These are phyloP conservation scores for Otatea glauca DNA, from an alignment of 176 grass and related monocot species.

Conservation along the genomic window DNA sequence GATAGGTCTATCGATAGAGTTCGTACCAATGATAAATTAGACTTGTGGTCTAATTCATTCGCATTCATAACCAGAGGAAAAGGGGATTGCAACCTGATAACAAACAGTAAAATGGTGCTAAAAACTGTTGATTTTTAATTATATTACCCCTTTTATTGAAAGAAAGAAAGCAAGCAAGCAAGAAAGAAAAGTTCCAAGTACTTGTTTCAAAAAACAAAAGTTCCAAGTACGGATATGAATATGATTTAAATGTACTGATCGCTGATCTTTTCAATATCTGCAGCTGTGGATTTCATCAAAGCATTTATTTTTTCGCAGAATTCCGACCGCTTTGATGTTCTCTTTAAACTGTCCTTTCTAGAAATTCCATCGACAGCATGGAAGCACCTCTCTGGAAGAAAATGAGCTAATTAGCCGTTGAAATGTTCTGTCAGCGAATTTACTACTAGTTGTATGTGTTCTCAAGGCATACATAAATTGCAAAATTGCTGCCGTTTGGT, in stretches of 20 bases:
- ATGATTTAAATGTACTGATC: background rate
- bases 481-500: background rate
- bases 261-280: background rate
- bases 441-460: background rate
- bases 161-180: background rate
- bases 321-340: background rate
- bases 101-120: background rate
- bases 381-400: too few species aligned
- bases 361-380: background rate
- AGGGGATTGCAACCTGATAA: slow-evolving; percentile 34
- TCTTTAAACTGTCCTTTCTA: background rate
- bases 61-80: background rate
- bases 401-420: background rate
- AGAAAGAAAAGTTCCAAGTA: too few species aligned
- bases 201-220: too few species aligned
- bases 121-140: background rate
- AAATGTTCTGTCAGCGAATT: background rate
- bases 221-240: background rate
- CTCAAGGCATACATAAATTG: background rate
- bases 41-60: background rate
- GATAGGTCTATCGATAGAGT: background rate
- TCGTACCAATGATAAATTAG: background rate
- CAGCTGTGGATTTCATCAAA: background rate
- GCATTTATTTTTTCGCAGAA: background rate
- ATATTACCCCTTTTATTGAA: background rate